A percentile compares a stretch with the other conserved stretches of the same genome.
Conservation (phyloP, 257 asterid species). For the Nicotiana noctiflora region DNA sequence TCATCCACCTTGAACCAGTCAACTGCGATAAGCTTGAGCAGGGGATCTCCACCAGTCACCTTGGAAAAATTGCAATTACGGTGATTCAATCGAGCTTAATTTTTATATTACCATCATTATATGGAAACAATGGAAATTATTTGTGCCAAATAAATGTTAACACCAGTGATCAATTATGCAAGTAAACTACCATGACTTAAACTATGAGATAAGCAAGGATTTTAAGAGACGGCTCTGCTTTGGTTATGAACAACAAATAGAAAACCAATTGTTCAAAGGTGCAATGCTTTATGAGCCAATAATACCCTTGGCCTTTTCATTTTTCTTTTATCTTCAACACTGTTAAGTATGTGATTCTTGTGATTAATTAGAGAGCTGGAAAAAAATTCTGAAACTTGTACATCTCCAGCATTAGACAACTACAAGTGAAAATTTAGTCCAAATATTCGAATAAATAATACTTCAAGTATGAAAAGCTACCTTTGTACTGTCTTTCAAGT, state of each 20-base stretch:
- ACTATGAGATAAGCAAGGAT: not conserved
- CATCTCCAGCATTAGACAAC: not conserved
- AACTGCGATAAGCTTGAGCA: constrained; percentile 88
- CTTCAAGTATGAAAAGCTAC: constrained; percentile 26
- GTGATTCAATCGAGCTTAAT: constrained; percentile 7
- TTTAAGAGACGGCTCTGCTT: not conserved
- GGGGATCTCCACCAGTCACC: constrained; percentile 94
- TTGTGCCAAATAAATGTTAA: not conserved
- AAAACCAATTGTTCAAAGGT: not conserved
- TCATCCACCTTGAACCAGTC: constrained; percentile 94
- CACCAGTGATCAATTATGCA: not conserved
- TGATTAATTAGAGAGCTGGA: not conserved
- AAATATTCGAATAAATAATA: too few species aligned
- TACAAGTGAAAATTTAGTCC: not conserved
- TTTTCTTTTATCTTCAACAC: not conserved
- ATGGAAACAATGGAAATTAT: not conserved
- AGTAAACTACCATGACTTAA: not conserved
- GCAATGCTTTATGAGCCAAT: not conserved
- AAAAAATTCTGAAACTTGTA: not conserved
- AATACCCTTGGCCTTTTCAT: not conserved
- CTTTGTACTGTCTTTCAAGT: constrained; percentile 81
- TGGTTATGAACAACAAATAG: not conserved
- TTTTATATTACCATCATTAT: not conserved
- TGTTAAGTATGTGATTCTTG: not conserved
- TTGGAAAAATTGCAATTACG: constrained; percentile 26